These are phyloP conservation scores for Boeremia exigua DNA, from an alignment of 2,329 filamentous ascomycete species.

Conservation along the genomic window DNA sequence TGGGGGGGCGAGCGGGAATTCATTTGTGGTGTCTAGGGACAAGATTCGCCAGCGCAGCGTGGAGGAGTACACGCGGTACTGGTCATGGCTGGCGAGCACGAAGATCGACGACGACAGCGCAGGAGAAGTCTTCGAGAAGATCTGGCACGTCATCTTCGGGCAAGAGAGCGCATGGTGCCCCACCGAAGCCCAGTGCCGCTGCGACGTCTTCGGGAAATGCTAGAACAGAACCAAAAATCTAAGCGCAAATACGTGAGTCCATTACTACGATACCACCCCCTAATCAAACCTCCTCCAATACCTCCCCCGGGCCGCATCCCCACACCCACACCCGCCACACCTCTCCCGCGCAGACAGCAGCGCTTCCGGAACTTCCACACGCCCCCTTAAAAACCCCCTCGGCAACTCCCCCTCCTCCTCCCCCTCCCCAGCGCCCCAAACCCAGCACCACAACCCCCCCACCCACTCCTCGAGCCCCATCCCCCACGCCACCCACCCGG, in stretches of 20 bases:
- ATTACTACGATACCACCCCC: neutral
- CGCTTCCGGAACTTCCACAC: too few species aligned
- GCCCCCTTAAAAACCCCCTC: too few species aligned
- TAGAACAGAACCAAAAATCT: neutral
- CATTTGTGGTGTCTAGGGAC: constrained; percentile 42
- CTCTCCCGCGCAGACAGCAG: too few species aligned
- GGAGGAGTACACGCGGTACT: constrained; percentile 37
- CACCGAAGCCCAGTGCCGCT: constrained; percentile 29
- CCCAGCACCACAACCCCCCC: too few species aligned
- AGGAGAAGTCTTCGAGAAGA: constrained; percentile 32
- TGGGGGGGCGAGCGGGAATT: constrained; percentile 52
- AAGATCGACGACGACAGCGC: constrained; percentile 35
- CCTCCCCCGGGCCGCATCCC: neutral
- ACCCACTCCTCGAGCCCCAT: too few species aligned
- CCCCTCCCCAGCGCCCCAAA: too few species aligned
- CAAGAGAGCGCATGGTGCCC: constrained; percentile 33
- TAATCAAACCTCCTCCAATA: neutral
- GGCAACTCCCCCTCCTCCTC: too few species aligned
- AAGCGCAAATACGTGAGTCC: too few species aligned
- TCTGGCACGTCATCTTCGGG: constrained; percentile 39
- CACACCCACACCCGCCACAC: too few species aligned
- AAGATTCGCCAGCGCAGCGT: constrained; percentile 36
- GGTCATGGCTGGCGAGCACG: constrained; percentile 34
- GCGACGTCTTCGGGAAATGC: constrained; percentile 32
- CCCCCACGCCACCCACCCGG: too few species aligned